Evolutionary conservation across 805 yeast species (phyloP), one percentile per base, ranked within the genome.

Genomic region (Candida suzukii): DNA sequence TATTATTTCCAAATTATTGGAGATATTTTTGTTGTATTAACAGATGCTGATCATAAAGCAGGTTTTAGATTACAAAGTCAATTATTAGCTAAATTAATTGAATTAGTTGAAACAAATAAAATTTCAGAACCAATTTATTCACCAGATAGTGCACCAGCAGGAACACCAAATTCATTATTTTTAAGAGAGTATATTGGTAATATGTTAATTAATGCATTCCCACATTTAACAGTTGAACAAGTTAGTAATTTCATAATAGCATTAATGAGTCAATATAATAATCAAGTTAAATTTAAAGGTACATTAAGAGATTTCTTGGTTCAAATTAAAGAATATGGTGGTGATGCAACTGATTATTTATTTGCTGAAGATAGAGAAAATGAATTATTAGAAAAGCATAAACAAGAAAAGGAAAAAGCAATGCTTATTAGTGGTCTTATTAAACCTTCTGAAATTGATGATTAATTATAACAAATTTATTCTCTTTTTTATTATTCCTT

Each of bases 31-130:
- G 85, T 76, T 54, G 98, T 93, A 26, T 73, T 93, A 43, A 93
- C 99, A 3, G 98, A 93, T 61, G 82, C 96, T 9, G 99, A 93
- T 63, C 99, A 93, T 64, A 91, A 93, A 67, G 87, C 98, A 22
- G 98, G 98, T 2, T 93, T 93, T 69, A 77, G 83, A 46, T 74
- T 80, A 51, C 99, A 93, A 67, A 74, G 95, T 8, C 83, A 84
- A 56, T 71, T 95, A 47, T 73, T 93, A 53, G 82, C 95, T 44
- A 84, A 80, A 59, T 73, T 93, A 65, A 78, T 93, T 48, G 85
- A 85, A 45, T 68, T 91, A 46, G 93, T 91, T 13, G 86, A 86
- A 58, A 83, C 78, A 47, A 74, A 80, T 45, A 80, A 76, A 46
- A 85, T 93, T 42, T 66, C 75, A 13, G 81, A 76, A 38, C 95